Percentiles rank a stretch among this genome's conserved stretches.
Conservation (phyloP, 208 protist species). For the Leptomonas seymouri region DNA sequence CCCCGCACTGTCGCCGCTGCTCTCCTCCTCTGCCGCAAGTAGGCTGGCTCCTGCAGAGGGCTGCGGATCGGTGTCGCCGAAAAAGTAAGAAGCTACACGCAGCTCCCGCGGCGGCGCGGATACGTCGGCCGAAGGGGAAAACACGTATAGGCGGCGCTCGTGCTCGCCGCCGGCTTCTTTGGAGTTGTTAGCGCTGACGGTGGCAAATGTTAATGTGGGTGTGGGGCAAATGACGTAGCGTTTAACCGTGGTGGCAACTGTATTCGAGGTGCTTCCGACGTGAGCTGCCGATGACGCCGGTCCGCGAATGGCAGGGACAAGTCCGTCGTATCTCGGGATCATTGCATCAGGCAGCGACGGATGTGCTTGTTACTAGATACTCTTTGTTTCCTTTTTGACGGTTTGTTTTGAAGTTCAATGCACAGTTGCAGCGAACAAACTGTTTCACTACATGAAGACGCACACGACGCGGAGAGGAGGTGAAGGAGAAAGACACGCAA, state of each 20-base stretch:
- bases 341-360: background rate
- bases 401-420: no score
- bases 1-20: conserved; percentile 6
- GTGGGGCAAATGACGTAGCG: conserved; percentile 16
- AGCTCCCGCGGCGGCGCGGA: conserved; percentile 25
- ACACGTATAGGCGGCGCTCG: conserved; percentile 33
- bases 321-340: conserved; percentile 37
- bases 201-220: background rate
- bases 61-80: conserved; percentile 7
- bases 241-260: background rate
- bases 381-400: no score
- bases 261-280: background rate
- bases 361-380: no score
- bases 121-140: conserved; percentile 32
- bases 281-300: background rate
- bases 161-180: background rate
- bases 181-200: background rate
- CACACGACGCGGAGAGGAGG: no score
- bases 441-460: no score
- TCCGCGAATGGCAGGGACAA: conserved; percentile 33
- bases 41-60: background rate
- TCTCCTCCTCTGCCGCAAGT: background rate
- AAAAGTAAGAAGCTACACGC: conserved; percentile 24
- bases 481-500: no score
- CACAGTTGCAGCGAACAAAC: no score